Evolutionary conservation across 805 yeast genomes (phyloP), one percentile per base, ranked within the genome.

Genomic region (Millerozyma miso): DNA sequence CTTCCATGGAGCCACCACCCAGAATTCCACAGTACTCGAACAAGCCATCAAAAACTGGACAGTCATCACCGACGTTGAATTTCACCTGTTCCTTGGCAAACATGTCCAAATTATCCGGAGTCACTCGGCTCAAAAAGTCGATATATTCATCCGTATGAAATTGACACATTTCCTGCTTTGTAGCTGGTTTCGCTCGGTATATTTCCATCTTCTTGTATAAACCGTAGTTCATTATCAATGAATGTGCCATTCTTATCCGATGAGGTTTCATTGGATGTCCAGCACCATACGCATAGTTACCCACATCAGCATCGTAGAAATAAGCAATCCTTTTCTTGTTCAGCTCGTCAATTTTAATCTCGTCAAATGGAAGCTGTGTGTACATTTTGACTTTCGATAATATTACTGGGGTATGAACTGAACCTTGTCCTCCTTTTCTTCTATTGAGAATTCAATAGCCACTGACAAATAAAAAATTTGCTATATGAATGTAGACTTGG

Each of bases 181-280:
- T 90, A 33, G 99, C 99, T 1, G 98, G 97, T 63, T 89, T 90
- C 35, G 98, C 97, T 39, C 97, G 78, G 64, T 90, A 90, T 38
- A 93, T 88, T 62, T 93, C 98, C 97, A 93, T 91, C 67, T 91
- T 86, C 65, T 90, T 88, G 71, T 93, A 90, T 41, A 93, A 76
- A 1, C 97, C 98, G 63, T 93, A 93, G 67, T 91, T 90, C 96
- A 93, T 91, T 51, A 93, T 87, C 56, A 93, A 74, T 34, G 96
- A 88, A 64, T 93, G 98, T 5, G 98, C 95, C 96, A 93, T 90
- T 80, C 98, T 85, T 69, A 93, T 89, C 60, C 99, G 81, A 64
- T 91, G 97, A 18, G 99, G 99, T 62, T 93, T 93, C 99, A 93
- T 93, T 33, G 97, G 97, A 65, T 93, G 99, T 20, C 97, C 97